phyloP scores from a whole-genome alignment of 441 rosid species.

The Erodium trifolium region DNA sequence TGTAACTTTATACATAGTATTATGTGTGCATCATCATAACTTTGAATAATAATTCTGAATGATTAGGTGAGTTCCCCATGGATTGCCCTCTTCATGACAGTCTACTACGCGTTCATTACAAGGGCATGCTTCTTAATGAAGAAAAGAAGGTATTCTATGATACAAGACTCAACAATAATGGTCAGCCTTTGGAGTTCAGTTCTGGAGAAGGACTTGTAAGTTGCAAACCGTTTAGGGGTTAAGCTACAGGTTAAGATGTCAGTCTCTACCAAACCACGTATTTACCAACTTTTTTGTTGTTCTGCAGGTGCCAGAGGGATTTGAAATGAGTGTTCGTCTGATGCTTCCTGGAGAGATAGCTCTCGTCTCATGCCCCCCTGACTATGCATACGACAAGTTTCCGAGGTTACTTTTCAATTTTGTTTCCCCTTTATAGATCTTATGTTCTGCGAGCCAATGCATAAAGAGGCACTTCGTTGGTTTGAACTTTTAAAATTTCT shows the following conservation, averaged over 20 bases:
- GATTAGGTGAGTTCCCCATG: slow-evolving; percentile 88
- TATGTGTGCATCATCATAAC: background rate
- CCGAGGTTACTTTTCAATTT: slow-evolving; percentile 42
- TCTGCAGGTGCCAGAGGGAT: slow-evolving; percentile 86
- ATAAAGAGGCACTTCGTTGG: background rate
- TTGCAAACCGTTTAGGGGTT: slow-evolving; percentile 8
- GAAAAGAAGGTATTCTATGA: slow-evolving; percentile 71
- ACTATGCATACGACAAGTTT: slow-evolving; percentile 90
- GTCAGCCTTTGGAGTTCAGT: slow-evolving; percentile 83
- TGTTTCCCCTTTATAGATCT: background rate
- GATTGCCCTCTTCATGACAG: slow-evolving; percentile 99
- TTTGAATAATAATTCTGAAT: slow-evolving; percentile 14
- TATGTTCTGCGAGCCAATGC: background rate
- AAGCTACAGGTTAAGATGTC: slow-evolving; percentile 1
- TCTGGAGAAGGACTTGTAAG: slow-evolving; percentile 95
- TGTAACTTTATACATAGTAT: background rate
- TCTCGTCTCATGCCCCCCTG: slow-evolving; percentile 93
- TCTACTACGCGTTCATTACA: slow-evolving; percentile 68
- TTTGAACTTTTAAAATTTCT: too few species aligned
- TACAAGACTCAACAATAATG: slow-evolving; percentile 62
- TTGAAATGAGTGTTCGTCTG: slow-evolving; percentile 92
- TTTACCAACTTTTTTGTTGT: slow-evolving; percentile 11
- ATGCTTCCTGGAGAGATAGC: slow-evolving; percentile 96
- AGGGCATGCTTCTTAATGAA: slow-evolving; percentile 78
- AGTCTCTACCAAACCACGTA: background rate